Evolutionary conservation across 1,284 basidiomycete genomes (phyloP), one percentile per base, ranked within the genome.

Genomic region (Vanrija humicola): DNA sequence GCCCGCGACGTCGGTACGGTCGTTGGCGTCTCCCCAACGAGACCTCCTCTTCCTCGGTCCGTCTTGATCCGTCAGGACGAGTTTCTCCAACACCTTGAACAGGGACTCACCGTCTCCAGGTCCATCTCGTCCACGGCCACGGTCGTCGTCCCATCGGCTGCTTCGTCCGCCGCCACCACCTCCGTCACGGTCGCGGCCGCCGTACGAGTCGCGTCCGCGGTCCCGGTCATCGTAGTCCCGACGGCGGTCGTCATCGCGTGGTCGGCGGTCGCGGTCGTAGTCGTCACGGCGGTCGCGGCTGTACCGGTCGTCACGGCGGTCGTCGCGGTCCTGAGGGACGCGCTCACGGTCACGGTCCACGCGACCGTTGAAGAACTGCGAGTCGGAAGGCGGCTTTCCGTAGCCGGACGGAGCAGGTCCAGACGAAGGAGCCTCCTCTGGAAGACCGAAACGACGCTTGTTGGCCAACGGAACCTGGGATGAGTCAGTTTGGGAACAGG

Each of bases 21-120:
- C 90, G 58, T 83, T 85, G n/a, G 75, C 78, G 66, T 95, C 91
- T 66, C 94, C 94, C 92, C 92, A 97, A 61, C 93, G 88, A 68
- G 91, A 95, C 66, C 90, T 87, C 64, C 92, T 85, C 79, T 96
- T 96, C 64, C 92, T 87, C 62, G 90, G 85, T 63, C 84, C 86
- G 69, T 91, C 90, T 62, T 73, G 83, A 84, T 86, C 75, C 10
- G 19, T 23, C 26, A 6, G 46, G 16, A 19, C 19, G 64, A 59
- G 58, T 64, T 69, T 66, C 76, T 72, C 74, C 54, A 44, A 45
- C 52, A 50, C 51, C 46, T 63, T 77, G 18, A n/a, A 2, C 2
- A 23, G 25, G 2, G 25, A 63, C 66, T 63, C 58, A 69, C 67
- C 68, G 46, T 71, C 71, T 16, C 48, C 62, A 9, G 21, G 21